Percentiles rank a stretch among this genome's conserved stretches.
Evolutionary conservation across 2,329 filamentous ascomycete species (phyloP).

Genomic region (Helotiales sp.): DNA sequence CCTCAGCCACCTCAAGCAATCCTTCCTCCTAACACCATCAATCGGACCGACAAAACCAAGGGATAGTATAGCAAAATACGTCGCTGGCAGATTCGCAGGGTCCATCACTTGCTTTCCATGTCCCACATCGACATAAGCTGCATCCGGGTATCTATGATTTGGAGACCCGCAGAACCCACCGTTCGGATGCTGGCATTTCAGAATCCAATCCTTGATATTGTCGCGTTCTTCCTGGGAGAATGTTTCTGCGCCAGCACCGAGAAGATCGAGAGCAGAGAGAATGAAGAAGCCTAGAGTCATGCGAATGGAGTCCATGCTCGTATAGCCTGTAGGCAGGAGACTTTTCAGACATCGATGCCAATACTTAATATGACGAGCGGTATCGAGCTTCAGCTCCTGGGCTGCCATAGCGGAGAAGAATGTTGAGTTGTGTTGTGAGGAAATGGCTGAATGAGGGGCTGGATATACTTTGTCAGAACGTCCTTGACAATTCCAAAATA

Average conservation of each 20-base stretch:
- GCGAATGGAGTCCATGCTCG: conserved; percentile 84
- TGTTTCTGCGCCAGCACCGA: conserved; percentile 60
- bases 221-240: conserved; percentile 50
- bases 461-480: neutral
- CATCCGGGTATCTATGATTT: conserved; percentile 52
- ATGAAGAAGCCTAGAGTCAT: conserved; percentile 90
- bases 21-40: conserved; percentile 62
- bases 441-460: neutral
- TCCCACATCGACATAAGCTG: conserved; percentile 35
- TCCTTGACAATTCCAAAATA: too few species aligned
- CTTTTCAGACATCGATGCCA: conserved; percentile 87
- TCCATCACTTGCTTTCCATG: conserved; percentile 60
- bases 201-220: conserved; percentile 71
- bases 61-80: conserved; percentile 81
- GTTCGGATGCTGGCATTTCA: conserved; percentile 78
- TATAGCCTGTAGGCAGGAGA: conserved; percentile 80
- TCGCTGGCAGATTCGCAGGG: conserved; percentile 82
- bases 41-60: conserved; percentile 64
- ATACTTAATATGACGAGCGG: conserved; percentile 78
- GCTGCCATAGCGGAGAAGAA: neutral
- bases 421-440: neutral
- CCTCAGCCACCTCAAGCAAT: conserved; percentile 72
- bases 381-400: conserved; percentile 48
- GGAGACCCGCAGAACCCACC: conserved; percentile 91
- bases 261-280: conserved; percentile 79